Conservation (phyloP, 441 rosid genomes). For the Adansonia madagascariensis region DNA sequence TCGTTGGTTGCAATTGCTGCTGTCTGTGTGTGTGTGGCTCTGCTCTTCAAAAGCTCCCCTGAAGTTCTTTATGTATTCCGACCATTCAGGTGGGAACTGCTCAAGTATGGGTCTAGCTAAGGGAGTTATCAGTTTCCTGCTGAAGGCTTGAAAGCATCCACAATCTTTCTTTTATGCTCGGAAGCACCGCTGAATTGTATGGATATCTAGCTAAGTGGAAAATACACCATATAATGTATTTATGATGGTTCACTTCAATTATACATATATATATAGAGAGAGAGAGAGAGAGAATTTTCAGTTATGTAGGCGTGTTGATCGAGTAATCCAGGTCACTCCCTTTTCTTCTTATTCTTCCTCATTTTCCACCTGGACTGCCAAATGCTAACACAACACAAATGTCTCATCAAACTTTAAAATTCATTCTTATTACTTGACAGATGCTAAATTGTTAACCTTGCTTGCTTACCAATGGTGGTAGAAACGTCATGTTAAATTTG, state of each 20-base stretch:
- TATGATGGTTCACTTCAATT: slow-evolving; percentile 9
- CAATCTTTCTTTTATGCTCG: background rate
- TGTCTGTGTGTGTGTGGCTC: slow-evolving; percentile 61
- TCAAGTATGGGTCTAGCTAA: slow-evolving; percentile 51
- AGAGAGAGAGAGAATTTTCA: background rate
- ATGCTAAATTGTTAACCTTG: background rate
- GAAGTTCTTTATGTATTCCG: slow-evolving; percentile 45
- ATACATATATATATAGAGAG: background rate
- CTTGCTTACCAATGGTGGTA: background rate
- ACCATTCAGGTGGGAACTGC: slow-evolving; percentile 66
- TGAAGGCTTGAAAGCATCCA: background rate
- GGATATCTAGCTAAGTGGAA: slow-evolving; percentile 20
- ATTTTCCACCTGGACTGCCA: background rate
- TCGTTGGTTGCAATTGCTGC: slow-evolving; percentile 60
- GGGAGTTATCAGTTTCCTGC: background rate
- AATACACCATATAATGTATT: slow-evolving; percentile 16
- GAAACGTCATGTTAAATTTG: no score
- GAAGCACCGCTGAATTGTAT: slow-evolving; percentile 16
- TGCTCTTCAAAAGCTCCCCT: slow-evolving; percentile 62
- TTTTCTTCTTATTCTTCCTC: background rate
- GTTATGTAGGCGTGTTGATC: background rate
- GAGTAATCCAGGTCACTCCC: background rate
- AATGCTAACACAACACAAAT: background rate
- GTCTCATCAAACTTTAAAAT: background rate
- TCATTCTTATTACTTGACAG: background rate